Evolutionary conservation across 2,329 filamentous ascomycete species (phyloP), one percentile per base, ranked within the genome.

Genomic region (Orbilia javanica): DNA sequence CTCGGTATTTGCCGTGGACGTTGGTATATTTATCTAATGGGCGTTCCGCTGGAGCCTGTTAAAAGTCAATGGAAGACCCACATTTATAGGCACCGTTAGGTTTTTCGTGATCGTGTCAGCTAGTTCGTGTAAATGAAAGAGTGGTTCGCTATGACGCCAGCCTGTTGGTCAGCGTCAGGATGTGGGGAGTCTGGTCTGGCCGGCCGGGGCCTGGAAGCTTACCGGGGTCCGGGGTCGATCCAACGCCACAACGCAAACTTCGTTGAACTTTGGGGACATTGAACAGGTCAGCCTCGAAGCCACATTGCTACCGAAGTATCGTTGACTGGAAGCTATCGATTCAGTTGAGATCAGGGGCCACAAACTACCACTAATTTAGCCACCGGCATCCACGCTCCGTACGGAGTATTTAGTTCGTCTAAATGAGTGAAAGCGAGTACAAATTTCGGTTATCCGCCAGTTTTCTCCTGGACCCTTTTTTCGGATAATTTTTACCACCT

Each of bases 161-260:
- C 39, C 34, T 44, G 29, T 36, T 39, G 31, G 7, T 13, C 34
- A 25, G 57, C 36, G 11, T 25, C 10, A 36, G 52, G 1, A 39
- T 57, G 69, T 73, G 48, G 68, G 62, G 60, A 62, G 46, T 11
- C n/a, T 22, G 39, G 29, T 68, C 44, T 57, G 57, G 53, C 52
- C n/a, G 42, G 42, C 53, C 65, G 46, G 52, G 39, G 39, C 31
- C 36, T 57, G 29, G 55, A 55, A 53, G 29, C 57, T 34, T 36
- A 20, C 66, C 60, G 66, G 66, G 73, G 48, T 66, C 73, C 60
- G 48, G 65, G 66, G 48, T 65, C 8, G 39, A 31, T 77, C 31
- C 66, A 65, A 69, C 63, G 62, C 72, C 64, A 65, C 73, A 77
- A 77, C 60, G 42, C 66, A 66, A 70, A 34, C 34, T 18, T 44